Conservation (phyloP, 129 eudicot genomes). For the Cynara cardunculus region DNA sequence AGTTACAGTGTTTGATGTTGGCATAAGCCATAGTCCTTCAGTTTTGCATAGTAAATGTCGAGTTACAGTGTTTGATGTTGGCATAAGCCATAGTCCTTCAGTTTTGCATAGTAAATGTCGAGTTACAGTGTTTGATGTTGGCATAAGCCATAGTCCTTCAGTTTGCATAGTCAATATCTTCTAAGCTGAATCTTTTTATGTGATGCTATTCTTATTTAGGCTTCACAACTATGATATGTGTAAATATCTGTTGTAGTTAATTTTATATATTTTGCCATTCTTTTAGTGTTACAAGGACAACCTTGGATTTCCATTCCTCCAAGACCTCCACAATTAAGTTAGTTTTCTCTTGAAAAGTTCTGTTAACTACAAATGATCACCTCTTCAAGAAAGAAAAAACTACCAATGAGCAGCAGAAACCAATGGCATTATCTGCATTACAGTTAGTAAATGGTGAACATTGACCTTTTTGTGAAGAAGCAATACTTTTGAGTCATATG, state of each 20-base stretch:
- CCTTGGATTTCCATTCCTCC: background rate
- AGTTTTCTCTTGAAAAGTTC: background rate
- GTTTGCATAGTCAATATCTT: no score
- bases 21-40: no score
- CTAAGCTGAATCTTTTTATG: background rate
- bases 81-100: no score
- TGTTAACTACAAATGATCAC: background rate
- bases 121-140: no score
- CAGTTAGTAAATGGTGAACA: background rate
- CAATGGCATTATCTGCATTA: background rate
- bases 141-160: no score
- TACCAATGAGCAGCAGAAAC: background rate
- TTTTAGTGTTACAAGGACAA: background rate
- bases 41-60: no score
- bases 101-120: no score
- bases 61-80: no score
- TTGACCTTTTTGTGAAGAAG: background rate
- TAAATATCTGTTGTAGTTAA: no score
- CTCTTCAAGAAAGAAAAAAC: background rate
- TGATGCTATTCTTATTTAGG: background rate
- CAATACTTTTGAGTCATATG: background rate
- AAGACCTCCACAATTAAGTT: background rate
- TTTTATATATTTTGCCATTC: background rate
- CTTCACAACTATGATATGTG: background rate
- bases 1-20: no score